Base-by-base conservation (phyloP, 2,329 filamentous ascomycete genomes). In the Penicillium verrucosum region DNA sequence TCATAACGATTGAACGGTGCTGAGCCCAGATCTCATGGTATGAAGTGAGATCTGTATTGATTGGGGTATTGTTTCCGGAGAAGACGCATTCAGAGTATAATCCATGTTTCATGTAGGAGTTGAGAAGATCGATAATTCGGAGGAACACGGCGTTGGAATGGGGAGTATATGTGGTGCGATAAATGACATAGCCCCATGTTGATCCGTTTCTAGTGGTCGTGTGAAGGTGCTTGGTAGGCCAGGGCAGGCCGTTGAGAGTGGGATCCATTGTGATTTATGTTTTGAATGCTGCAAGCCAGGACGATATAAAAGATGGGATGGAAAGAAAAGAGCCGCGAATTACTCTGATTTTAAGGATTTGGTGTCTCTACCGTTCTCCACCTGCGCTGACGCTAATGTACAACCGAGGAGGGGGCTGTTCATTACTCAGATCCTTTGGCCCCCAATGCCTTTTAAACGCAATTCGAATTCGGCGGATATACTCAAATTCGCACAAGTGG, bases 171-270 rank as follows among this genome's bases (percentile, higher is more conserved):
- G 44, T 49, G 5, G 51, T 54, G 29, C 44, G 51, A 34, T 54
- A 54, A 16, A 54, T 54, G 30, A 54, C 29, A 49, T 49, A 54
- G 9, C 43, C 51, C 43, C 51, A 54, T 27, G 42, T 54, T 14
- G 51, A 23, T 34, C 38, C 21, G 42, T 37, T 21, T 10, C 37
- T 37, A 1, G n/a, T 38, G 43, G 25, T 18, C 23, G 42, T 37
- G 10, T 40, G 25, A 41, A 40, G 42, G 10, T 44, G 43, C 25
- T 40, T 36, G 2, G 51, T 47, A 30, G 42, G 51, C 42, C 42
- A 54, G 8, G 51, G 27, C 3, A 54, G 43, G 36, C 36, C 45
- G 21, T 36, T 37, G 45, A 18, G 18, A 37, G 27, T 37, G 45
- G 18, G 18, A 37, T 37, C 25, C 45, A 48, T 38, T 38, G 37